phyloP scores from a whole-genome alignment of 495 filamentous ascomycete species.

The Podospora comata region DNA sequence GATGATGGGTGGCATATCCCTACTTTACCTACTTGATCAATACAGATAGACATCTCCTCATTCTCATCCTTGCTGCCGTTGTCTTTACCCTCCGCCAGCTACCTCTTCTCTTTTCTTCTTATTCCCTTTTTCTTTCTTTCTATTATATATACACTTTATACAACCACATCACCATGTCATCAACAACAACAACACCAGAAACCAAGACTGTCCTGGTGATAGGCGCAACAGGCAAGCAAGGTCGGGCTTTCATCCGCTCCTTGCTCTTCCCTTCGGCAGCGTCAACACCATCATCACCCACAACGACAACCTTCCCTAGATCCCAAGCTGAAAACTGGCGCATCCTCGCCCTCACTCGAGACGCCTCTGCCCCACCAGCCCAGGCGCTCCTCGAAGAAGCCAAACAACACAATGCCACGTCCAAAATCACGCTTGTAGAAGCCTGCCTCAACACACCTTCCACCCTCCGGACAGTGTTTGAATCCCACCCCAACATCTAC shows the following conservation, averaged over 20 bases:
- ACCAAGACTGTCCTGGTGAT: slow-evolving; percentile 33
- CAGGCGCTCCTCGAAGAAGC: slow-evolving; percentile 19
- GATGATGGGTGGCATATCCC: not conserved
- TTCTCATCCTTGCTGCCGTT: not conserved
- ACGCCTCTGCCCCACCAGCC: slow-evolving; percentile 21
- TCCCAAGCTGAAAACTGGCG: slow-evolving; percentile 19
- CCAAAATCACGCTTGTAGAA: slow-evolving; percentile 31
- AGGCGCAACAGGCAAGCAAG: slow-evolving; percentile 45
- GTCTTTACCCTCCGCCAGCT: not conserved
- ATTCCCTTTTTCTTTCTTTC: not conserved
- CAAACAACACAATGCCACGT: slow-evolving; percentile 12
- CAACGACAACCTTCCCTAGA: not conserved
- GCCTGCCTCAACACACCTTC: slow-evolving; percentile 33
- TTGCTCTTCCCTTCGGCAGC: slow-evolving; percentile 23
- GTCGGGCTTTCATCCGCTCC: slow-evolving; percentile 33
- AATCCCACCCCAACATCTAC: slow-evolving; percentile 29
- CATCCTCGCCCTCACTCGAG: slow-evolving; percentile 39
- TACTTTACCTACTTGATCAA: not conserved
- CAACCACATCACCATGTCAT: not conserved
- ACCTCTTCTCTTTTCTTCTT: not conserved
- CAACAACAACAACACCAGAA: slow-evolving; percentile 9
- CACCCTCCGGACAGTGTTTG: slow-evolving; percentile 30
- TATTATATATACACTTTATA: not conserved
- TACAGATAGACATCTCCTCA: not conserved
- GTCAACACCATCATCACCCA: not conserved